Evolutionary conservation across 1,284 basidiomycete genomes (phyloP), one percentile per base, ranked within the genome.

Genomic region (Ceratobasidium sp.): DNA sequence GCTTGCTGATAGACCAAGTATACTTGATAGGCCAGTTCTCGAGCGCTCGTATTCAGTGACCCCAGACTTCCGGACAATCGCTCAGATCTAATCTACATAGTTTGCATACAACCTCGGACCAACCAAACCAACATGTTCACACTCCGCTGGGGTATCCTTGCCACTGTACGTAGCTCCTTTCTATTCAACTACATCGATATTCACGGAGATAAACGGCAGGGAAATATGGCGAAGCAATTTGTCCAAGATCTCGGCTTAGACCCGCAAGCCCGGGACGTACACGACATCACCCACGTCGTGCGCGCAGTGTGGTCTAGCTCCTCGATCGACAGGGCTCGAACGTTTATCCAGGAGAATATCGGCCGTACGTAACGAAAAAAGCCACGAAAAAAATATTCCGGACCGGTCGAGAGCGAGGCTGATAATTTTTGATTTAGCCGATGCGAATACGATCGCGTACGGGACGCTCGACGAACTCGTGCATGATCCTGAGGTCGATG

Each of bases 401-500:
- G 36, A 6, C 36, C 36, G 14, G 14, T 39, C 8, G 36, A 39
- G 8, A 6, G 36, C 36, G 36, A 39, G 36, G 36, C 36, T 39
- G 12, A 41, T 43, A n/a, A n/a, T n/a, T 41, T 55, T 30, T 14
- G 3, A 30, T 23, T 28, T 26, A 58, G 67, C 55, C 18, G 34
- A 45, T 30, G 26, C 65, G 26, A 52, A 59, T 3, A 64, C 57
- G 30, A 74, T 71, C 46, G 80, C 82, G 2, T 84, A 80, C 75
- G 84, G 83, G 3, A 78, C 77, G 2, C 85, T 86, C 74, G 79
- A 80, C 28, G 83, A 84, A 36, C 79, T 86, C 4, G 83, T 83
- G 59, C 73, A 76, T 8, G 82, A 83, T 74, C 76, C 79, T 78
- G 78, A 83, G 61, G 82, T 84, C 71, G 81, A 83, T 71, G 80